Conservation (phyloP, 495 filamentous ascomycete species). For the Ascodesmis nigricans region DNA sequence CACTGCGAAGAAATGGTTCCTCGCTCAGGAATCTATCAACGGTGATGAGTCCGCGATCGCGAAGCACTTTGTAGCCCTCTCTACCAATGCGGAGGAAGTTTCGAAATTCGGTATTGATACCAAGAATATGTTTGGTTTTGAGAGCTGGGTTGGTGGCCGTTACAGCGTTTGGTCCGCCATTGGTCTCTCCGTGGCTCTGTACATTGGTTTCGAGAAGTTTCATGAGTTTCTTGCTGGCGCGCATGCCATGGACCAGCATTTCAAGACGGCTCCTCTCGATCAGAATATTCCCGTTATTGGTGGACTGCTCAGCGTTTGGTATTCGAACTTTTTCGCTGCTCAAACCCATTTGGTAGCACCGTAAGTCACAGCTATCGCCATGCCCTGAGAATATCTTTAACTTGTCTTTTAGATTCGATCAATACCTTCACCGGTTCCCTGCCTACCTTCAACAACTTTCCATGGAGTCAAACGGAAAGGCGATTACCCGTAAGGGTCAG, state of each 20-base stretch:
- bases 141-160: slow-evolving; percentile 91
- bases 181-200: slow-evolving; percentile 76
- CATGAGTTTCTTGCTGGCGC: slow-evolving; percentile 86
- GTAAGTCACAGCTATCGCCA: slow-evolving; percentile 24
- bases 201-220: slow-evolving; percentile 95
- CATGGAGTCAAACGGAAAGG: slow-evolving; percentile 99
- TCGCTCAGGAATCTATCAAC: slow-evolving; percentile 46
- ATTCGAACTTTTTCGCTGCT: slow-evolving; percentile 93
- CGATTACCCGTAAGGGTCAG: slow-evolving; percentile 71
- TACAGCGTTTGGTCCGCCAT: slow-evolving; percentile 99
- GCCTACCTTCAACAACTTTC: slow-evolving; percentile 97
- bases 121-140: slow-evolving; percentile 98
- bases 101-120: slow-evolving; percentile 95
- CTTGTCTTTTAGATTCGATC: slow-evolving; percentile 46
- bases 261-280: slow-evolving; percentile 70
- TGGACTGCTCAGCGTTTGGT: slow-evolving; percentile 90
- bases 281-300: slow-evolving; percentile 86
- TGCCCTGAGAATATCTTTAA: background rate
- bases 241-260: slow-evolving; percentile 97
- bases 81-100: slow-evolving; percentile 85
- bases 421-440: slow-evolving; percentile 96
- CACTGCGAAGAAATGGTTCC: slow-evolving; percentile 90
- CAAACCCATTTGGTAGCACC: slow-evolving; percentile 94
- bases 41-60: slow-evolving; percentile 58
- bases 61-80: slow-evolving; percentile 96